A percentile compares a stretch with the other conserved stretches of the same genome.
Evolutionary conservation across 306 rosid genomes (phyloP).

Genomic region (Carpinus fangiana): DNA sequence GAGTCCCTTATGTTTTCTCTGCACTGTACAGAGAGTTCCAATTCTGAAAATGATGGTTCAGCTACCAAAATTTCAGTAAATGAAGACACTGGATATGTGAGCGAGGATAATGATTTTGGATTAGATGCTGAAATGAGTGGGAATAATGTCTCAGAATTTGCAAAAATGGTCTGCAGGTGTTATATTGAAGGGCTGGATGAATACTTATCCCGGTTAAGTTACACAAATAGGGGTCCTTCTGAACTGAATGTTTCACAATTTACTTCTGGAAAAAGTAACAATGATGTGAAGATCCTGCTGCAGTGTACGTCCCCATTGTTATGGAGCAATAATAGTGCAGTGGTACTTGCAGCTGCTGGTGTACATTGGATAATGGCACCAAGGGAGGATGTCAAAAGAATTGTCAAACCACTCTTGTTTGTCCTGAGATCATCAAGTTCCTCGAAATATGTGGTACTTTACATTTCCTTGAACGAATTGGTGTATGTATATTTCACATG

Average conservation of each 20-base stretch:
- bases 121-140: slow-evolving; percentile 29
- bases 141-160: slow-evolving; percentile 44
- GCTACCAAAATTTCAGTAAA: slow-evolving; percentile 25
- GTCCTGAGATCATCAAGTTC: slow-evolving; percentile 76
- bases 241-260: slow-evolving; percentile 52
- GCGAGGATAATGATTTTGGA: slow-evolving; percentile 44
- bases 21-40: slow-evolving; percentile 33
- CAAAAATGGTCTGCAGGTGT: slow-evolving; percentile 61
- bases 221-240: slow-evolving; percentile 42
- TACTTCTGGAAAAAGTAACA: slow-evolving; percentile 55
- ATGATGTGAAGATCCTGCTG: slow-evolving; percentile 80
- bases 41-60: slow-evolving; percentile 41
- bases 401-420: slow-evolving; percentile 87
- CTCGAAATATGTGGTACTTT: slow-evolving; percentile 83
- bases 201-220: slow-evolving; percentile 79
- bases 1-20: slow-evolving; percentile 77
- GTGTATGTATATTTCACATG: not conserved
- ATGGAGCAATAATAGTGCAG: slow-evolving; percentile 97
- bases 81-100: slow-evolving; percentile 44
- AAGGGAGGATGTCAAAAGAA: slow-evolving; percentile 53
- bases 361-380: slow-evolving; percentile 97
- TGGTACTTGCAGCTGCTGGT: slow-evolving; percentile 90
- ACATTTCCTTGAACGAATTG: slow-evolving; percentile 26
- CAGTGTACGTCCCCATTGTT: slow-evolving; percentile 87
- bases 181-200: slow-evolving; percentile 93